A percentile compares a stretch with the other conserved stretches of the same genome.
Evolutionary conservation across 2,329 filamentous ascomycete genomes (phyloP).

Genomic region (Trichophyton rubrum): DNA sequence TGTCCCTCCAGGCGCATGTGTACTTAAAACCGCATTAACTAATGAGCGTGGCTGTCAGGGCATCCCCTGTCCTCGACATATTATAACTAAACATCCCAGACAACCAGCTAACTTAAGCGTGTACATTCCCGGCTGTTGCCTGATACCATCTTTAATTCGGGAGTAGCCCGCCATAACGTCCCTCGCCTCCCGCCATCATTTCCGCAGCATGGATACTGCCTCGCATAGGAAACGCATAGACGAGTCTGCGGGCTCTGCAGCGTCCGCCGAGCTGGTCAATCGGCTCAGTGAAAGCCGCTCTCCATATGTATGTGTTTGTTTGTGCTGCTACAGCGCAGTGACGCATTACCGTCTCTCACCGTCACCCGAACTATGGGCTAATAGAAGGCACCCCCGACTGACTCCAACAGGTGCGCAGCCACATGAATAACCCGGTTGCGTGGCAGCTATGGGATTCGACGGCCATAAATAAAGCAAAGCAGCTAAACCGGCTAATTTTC

Average conservation of each 20-base stretch:
- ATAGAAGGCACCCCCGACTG: background rate
- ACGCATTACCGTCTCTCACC: too few species aligned
- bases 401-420: slow-evolving; percentile 49
- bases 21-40: background rate
- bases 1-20: background rate
- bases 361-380: background rate
- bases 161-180: background rate
- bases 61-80: background rate
- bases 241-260: slow-evolving; percentile 5
- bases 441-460: slow-evolving; percentile 84
- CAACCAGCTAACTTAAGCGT: background rate
- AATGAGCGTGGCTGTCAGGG: background rate
- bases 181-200: background rate
- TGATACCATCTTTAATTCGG: background rate
- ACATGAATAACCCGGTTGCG: slow-evolving; percentile 68
- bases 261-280: slow-evolving; percentile 37
- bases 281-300: slow-evolving; percentile 49
- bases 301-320: slow-evolving; percentile 48
- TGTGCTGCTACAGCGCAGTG: background rate
- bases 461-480: slow-evolving; percentile 61
- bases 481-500: slow-evolving; percentile 78
- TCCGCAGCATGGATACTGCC: background rate
- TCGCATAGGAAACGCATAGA: background rate
- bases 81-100: background rate
- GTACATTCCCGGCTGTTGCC: background rate